These are phyloP conservation scores for Trichoderma brevicompactum DNA, from an alignment of 2,329 filamentous ascomycete genomes.

Conservation along the genomic window DNA sequence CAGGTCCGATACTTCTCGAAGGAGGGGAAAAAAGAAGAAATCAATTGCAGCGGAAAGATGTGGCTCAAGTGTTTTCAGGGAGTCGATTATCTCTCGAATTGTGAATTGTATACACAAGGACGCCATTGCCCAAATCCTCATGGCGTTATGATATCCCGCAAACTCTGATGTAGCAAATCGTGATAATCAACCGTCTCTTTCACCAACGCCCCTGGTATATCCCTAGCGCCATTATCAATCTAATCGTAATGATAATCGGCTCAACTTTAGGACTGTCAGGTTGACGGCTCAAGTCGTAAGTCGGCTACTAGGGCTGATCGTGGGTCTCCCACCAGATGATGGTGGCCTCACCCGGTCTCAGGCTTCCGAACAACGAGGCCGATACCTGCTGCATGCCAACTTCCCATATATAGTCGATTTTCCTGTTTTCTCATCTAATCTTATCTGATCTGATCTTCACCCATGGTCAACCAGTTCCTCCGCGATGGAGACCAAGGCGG, in stretches of 20 bases:
- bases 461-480: neutral
- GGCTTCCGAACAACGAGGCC: neutral
- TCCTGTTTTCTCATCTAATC: constrained; percentile 11
- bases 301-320: constrained; percentile 7
- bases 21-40: neutral
- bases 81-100: no score
- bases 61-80: neutral
- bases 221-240: neutral
- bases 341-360: neutral
- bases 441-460: constrained; percentile 22
- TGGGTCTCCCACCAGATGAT: neutral
- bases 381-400: neutral
- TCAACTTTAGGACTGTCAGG: neutral
- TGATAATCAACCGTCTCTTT: neutral
- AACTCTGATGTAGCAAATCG: no score
- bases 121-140: no score
- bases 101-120: no score
- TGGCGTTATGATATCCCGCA: no score
- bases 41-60: neutral
- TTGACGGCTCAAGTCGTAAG: neutral
- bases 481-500: constrained; percentile 4
- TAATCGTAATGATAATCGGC: neutral
- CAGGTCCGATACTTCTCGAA: neutral
- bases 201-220: neutral
- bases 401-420: constrained; percentile 11